Evolutionary conservation across 768 basidiomycete genomes (phyloP).

Genomic region (Calocybe indica): DNA sequence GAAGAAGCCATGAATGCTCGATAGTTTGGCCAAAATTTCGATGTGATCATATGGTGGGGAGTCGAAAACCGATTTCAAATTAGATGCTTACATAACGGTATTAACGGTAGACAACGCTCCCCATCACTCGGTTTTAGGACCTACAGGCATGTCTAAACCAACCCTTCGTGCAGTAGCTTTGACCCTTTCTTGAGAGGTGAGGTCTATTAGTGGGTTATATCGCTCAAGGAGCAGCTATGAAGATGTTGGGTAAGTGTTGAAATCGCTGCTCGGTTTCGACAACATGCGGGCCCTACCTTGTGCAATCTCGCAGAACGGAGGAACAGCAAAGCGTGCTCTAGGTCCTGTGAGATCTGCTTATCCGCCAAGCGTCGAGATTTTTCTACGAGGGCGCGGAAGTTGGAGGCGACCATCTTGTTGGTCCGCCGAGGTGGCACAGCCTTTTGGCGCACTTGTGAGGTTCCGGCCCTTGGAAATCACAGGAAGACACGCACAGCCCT

Average conservation of each 20-base stretch:
- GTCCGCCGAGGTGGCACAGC: conserved; percentile 28
- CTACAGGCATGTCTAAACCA: conserved; percentile 76
- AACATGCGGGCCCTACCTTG: conserved; percentile 46
- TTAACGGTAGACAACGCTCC: background rate
- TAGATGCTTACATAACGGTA: background rate
- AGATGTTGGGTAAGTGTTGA: background rate
- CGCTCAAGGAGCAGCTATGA: conserved; percentile 69
- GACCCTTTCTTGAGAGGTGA: conserved; percentile 75
- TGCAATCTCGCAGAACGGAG: conserved; percentile 69
- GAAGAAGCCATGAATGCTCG: conserved; percentile 16
- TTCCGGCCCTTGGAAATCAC: background rate
- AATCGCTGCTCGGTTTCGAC: background rate
- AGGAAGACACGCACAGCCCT: conserved; percentile 35
- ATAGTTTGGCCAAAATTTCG: conserved; percentile 22
- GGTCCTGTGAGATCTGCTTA: conserved; percentile 32
- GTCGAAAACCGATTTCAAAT: background rate
- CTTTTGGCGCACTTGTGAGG: conserved; percentile 11
- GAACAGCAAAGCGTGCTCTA: conserved; percentile 61
- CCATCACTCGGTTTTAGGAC: conserved; percentile 20
- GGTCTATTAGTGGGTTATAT: conserved; percentile 82
- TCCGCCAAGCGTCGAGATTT: conserved; percentile 22
- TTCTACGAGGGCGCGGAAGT: conserved; percentile 52
- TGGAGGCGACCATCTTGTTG: conserved; percentile 37
- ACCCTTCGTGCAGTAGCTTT: conserved; percentile 83
- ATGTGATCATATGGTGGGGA: conserved; percentile 7